These are phyloP conservation scores for Fistulinella prunicolor DNA, from an alignment of 768 basidiomycete species.

Conservation along the genomic window DNA sequence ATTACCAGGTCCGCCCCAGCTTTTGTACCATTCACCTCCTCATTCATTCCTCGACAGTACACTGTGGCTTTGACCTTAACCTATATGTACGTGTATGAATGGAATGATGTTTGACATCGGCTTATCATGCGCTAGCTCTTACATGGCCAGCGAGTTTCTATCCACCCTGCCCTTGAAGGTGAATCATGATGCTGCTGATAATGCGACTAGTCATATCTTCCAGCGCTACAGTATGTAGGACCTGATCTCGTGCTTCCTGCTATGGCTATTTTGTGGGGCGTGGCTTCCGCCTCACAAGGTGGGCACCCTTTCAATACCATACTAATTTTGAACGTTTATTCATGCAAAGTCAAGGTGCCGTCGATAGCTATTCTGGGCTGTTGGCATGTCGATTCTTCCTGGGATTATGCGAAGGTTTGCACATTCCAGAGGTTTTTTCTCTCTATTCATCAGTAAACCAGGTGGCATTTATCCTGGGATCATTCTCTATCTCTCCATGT, in stretches of 20 bases:
- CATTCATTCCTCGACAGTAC: conserved; percentile 24
- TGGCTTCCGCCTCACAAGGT: conserved; percentile 62
- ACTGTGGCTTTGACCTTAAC: conserved; percentile 32
- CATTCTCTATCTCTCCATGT: conserved; percentile 54
- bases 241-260: conserved; percentile 58
- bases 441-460: conserved; percentile 19
- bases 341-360: conserved; percentile 36
- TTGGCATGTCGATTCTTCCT: conserved; percentile 46
- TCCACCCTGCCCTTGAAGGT: conserved; percentile 58
- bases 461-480: conserved; percentile 59
- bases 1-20: conserved; percentile 22
- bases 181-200: not conserved
- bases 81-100: conserved; percentile 22
- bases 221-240: conserved; percentile 37
- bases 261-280: conserved; percentile 63
- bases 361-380: conserved; percentile 50
- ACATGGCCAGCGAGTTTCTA: conserved; percentile 56
- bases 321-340: not conserved
- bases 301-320: not conserved
- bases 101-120: not conserved
- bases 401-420: conserved; percentile 58
- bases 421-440: not conserved
- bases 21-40: not conserved
- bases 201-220: conserved; percentile 33
- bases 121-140: conserved; percentile 33